Evolutionary conservation across 495 filamentous ascomycete species (phyloP).

Genomic region (Aspergillus funiculosus): DNA sequence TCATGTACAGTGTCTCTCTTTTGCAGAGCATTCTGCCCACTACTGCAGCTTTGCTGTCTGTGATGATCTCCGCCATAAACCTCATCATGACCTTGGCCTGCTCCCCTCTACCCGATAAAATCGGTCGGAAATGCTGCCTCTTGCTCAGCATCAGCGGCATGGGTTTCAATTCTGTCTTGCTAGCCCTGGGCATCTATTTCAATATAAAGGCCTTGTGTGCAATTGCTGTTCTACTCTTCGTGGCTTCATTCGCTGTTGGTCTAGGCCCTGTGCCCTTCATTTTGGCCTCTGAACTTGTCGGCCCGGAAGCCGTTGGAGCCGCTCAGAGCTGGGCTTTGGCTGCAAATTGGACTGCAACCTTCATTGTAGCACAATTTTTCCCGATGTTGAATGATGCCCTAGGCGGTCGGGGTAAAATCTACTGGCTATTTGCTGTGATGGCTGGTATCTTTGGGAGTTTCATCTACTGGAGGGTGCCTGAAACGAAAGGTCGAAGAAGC

Average conservation of each 20-base stretch:
- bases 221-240: conserved; percentile 74
- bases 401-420: conserved; percentile 72
- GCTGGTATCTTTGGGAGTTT: conserved; percentile 61
- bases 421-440: conserved; percentile 77
- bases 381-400: conserved; percentile 72
- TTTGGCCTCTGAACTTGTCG: conserved; percentile 81
- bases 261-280: conserved; percentile 94
- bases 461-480: conserved; percentile 65
- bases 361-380: conserved; percentile 89
- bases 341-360: conserved; percentile 87
- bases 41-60: conserved; percentile 71
- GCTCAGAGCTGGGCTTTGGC: conserved; percentile 79
- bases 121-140: conserved; percentile 80
- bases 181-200: conserved; percentile 70
- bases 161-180: conserved; percentile 63
- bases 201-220: conserved; percentile 68
- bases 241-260: conserved; percentile 83
- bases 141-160: conserved; percentile 77
- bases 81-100: conserved; percentile 72
- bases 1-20: conserved; percentile 95
- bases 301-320: conserved; percentile 80
- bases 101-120: conserved; percentile 76
- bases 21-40: conserved; percentile 70
- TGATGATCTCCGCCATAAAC: conserved; percentile 80
- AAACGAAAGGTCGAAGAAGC: conserved; percentile 75